Base-by-base conservation (phyloP, 1,139 yeast species). In the Blastobotrys persicus region DNA sequence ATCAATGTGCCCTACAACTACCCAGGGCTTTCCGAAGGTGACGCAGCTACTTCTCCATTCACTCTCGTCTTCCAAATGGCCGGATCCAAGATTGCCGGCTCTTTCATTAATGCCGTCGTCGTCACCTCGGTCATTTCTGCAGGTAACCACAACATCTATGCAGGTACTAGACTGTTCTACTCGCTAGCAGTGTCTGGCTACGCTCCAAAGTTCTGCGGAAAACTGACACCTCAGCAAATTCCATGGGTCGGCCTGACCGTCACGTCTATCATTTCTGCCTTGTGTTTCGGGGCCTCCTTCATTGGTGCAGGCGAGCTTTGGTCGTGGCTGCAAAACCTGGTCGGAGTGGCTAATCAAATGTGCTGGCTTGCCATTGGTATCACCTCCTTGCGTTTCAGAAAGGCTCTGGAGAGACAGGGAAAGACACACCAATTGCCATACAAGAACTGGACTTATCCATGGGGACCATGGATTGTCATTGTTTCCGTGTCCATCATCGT, bases 301-400 rank as follows among this genome's bases (percentile, higher is more conserved):
- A 67, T 71, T 31, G 73, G 80, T 42, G 75, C 81, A 57, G 73
- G 74, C 9, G 64, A 68, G 2, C 76, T 83, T 2, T 83, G 83
- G 72, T 71, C 77, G 12, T 83, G 88, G 88, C 72, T 83, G 52
- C 78, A 82, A 59, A 78, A 86, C 23, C 64, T 85, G 33, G 84
- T 87, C 49, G 83, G 86, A 4, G 77, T 80, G 7, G 80, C 82
- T 11, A 68, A 77, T 56, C 83, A 64, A 73, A 80, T 49, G 67
- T 83, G 52, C 66, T 83, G 69, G 82, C 78, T 68, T 73, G 79
- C 50, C 73, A 87, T 86, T 65, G 75, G 74, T 52, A 46, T 64
- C 45, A 64, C 70, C 4, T 61, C 67, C 70, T 74, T 55, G 67
- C 78, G 58, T 73, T 83, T 53, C 71, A 78, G 75, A 63, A 61